These are phyloP conservation scores for Elsinoe australis DNA, from an alignment of 2,329 filamentous ascomycete genomes.

Conservation along the genomic window DNA sequence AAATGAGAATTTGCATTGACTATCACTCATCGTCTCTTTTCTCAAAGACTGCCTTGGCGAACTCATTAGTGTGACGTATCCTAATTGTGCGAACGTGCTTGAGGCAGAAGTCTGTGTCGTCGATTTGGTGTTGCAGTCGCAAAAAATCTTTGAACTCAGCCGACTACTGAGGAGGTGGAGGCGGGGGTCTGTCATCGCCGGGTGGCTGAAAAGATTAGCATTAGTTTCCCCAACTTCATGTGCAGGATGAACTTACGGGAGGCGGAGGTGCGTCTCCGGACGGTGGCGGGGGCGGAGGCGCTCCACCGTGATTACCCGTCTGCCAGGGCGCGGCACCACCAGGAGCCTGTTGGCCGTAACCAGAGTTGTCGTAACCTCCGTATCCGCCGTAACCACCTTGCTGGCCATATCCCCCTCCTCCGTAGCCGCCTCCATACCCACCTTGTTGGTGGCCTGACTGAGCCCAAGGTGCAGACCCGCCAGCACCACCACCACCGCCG, in stretches of 20 bases:
- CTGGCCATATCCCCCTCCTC: no score
- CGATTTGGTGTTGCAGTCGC: no score
- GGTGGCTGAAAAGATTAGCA: slow-evolving; percentile 11
- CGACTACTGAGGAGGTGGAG: slow-evolving; percentile 9
- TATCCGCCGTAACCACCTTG: slow-evolving; percentile 21
- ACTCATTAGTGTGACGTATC: no score
- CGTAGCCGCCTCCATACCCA: slow-evolving; percentile 21
- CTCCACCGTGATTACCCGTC: slow-evolving; percentile 49
- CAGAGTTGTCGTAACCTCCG: slow-evolving; percentile 23
- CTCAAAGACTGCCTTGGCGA: no score
- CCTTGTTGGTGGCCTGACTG: no score
- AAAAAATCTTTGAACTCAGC: no score
- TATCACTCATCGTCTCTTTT: no score
- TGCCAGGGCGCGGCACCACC: slow-evolving; percentile 48
- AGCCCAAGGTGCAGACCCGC: slow-evolving; percentile 9
- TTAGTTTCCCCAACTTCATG: not conserved
- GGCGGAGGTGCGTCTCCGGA: slow-evolving; percentile 56
- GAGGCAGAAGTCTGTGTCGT: no score
- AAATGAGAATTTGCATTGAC: no score
- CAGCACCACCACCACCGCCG: slow-evolving; percentile 23
- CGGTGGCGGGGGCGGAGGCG: slow-evolving; percentile 51
- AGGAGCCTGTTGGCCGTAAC: slow-evolving; percentile 20
- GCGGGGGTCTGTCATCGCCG: slow-evolving; percentile 14
- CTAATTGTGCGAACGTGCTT: not conserved
- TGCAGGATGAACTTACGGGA: slow-evolving; percentile 30